These are phyloP conservation scores for Aspergillus heteromorphus DNA, from an alignment of 495 filamentous ascomycete genomes.

Conservation along the genomic window DNA sequence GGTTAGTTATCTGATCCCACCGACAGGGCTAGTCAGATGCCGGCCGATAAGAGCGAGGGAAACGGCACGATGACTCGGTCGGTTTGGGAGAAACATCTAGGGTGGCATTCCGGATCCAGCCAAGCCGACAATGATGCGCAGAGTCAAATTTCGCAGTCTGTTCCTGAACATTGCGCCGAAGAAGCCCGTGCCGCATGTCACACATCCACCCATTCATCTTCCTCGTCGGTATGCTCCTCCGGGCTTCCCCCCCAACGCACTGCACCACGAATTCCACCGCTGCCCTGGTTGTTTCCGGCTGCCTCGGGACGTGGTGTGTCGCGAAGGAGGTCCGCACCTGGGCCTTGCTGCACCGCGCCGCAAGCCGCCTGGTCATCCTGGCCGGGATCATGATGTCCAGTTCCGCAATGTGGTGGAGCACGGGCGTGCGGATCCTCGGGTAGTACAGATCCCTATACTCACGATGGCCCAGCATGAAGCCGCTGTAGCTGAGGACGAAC, in stretches of 20 bases:
- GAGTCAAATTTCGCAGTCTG: no score
- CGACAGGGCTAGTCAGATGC: no score
- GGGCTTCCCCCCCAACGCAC: background rate
- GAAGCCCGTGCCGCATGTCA: background rate
- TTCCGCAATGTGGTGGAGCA: conserved; percentile 4
- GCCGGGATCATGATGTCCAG: conserved; percentile 10
- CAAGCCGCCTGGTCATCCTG: background rate
- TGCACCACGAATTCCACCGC: background rate
- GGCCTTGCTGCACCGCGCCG: background rate
- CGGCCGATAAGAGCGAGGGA: no score
- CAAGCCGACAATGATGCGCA: no score
- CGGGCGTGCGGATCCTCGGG: conserved; percentile 6
- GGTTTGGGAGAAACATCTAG: no score
- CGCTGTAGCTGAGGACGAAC: conserved; percentile 9
- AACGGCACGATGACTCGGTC: no score
- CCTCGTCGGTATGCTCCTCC: background rate
- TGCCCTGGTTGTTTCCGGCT: background rate
- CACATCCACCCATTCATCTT: background rate
- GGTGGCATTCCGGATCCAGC: no score
- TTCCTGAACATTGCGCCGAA: no score
- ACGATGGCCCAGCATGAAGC: conserved; percentile 5
- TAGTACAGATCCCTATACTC: background rate
- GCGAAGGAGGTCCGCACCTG: background rate
- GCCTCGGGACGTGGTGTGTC: background rate
- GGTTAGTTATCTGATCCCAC: no score